Percentiles rank a stretch among this genome's conserved stretches.
phyloP scores from a whole-genome alignment of 202 grass and related monocot genomes.

The Musa balbisiana region DNA sequence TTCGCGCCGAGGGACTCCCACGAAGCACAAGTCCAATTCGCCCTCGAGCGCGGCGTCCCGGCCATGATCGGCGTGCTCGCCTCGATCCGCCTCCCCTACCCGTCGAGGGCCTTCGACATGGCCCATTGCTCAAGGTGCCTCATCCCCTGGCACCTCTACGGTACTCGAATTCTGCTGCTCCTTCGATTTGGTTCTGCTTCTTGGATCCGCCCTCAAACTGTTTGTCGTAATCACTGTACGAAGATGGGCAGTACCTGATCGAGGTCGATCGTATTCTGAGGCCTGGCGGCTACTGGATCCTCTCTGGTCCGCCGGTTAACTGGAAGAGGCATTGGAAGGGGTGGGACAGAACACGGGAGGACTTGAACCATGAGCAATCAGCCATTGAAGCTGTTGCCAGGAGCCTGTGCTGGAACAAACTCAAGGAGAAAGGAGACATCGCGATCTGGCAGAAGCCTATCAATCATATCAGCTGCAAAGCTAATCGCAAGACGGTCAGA shows the following conservation, averaged over 20 bases:
- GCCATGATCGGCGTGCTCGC: conserved; percentile 90
- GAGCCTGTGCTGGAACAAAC: conserved; percentile 89
- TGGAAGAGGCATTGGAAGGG: conserved; percentile 77
- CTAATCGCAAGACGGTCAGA: conserved; percentile 41
- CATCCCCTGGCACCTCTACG: conserved; percentile 71
- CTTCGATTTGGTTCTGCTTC: not conserved
- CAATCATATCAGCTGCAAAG: conserved; percentile 73
- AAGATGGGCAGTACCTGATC: conserved; percentile 78
- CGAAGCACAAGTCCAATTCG: conserved; percentile 94
- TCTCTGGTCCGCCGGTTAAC: conserved; percentile 91
- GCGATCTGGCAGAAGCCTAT: conserved; percentile 91
- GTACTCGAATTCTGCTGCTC: conserved; percentile 23
- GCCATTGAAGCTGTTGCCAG: conserved; percentile 60
- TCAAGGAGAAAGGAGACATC: conserved; percentile 63
- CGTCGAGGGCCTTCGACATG: conserved; percentile 84
- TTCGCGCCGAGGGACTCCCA: conserved; percentile 83
- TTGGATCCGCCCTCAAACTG: not conserved
- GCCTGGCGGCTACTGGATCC: conserved; percentile 88
- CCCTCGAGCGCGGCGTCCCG: conserved; percentile 84
- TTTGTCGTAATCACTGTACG: not conserved
- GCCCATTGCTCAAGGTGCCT: conserved; percentile 93
- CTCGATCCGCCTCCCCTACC: conserved; percentile 74
- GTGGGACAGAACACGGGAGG: conserved; percentile 55
- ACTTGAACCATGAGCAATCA: conserved; percentile 59
- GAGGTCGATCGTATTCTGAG: conserved; percentile 80